Percentiles rank a stretch among this genome's conserved stretches.
These are phyloP conservation scores for Xylariaceae sp. DNA, from an alignment of 2,329 filamentous ascomycete genomes.

Conservation along the genomic window DNA sequence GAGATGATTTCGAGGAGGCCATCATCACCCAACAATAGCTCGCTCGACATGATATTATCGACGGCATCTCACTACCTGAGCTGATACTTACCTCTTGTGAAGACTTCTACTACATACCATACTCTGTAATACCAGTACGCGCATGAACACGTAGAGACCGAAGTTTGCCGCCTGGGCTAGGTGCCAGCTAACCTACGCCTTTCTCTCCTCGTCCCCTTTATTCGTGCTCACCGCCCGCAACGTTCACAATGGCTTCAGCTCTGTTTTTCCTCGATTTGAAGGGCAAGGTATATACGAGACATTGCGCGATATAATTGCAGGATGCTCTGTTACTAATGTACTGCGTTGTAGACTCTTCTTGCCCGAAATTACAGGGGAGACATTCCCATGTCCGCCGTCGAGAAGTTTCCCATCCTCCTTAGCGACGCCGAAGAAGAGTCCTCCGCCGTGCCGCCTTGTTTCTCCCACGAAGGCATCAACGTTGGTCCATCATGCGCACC, in stretches of 20 bases:
- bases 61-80: slow-evolving; percentile 1
- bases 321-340: slow-evolving; percentile 14
- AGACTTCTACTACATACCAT: not conserved
- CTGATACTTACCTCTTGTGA: no score
- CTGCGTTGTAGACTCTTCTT: slow-evolving; percentile 72
- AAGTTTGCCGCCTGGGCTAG: slow-evolving; percentile 21
- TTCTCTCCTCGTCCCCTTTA: slow-evolving; percentile 15
- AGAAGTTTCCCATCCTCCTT: slow-evolving; percentile 92
- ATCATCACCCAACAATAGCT: no score
- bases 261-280: slow-evolving; percentile 98
- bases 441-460: slow-evolving; percentile 93
- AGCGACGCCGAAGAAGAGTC: slow-evolving; percentile 99
- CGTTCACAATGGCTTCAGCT: slow-evolving; percentile 79
- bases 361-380: slow-evolving; percentile 98
- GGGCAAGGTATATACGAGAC: slow-evolving; percentile 74
- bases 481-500: slow-evolving; percentile 44
- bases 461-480: slow-evolving; percentile 98
- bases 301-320: not conserved
- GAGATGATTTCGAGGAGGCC: slow-evolving; percentile 12
- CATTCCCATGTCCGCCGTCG: slow-evolving; percentile 97
- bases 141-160: slow-evolving; percentile 15
- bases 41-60: slow-evolving; percentile 8
- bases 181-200: slow-evolving; percentile 28
- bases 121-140: slow-evolving; percentile 3
- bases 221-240: slow-evolving; percentile 22